Conservation (phyloP, 2,329 filamentous ascomycete genomes). For the Pseudogymnoascus sp. region DNA sequence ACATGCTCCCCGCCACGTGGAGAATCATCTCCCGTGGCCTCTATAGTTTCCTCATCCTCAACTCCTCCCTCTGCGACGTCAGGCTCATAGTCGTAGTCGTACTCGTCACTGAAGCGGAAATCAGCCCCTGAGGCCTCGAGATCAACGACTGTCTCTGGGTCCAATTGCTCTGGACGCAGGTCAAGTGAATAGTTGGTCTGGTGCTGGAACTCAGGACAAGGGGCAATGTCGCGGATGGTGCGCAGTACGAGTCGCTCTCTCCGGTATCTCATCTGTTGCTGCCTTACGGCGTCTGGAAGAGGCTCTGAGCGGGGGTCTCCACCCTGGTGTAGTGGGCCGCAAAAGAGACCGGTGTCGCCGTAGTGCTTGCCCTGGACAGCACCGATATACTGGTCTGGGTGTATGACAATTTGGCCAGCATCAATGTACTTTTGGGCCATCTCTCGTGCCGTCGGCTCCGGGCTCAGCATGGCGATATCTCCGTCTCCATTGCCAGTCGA, state of each 20-base stretch:
- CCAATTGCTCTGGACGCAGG: background rate
- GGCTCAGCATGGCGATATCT: background rate
- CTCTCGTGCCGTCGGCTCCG: constrained; percentile 20
- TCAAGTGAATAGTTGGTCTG: background rate
- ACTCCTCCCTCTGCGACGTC: background rate
- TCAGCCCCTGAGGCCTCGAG: background rate
- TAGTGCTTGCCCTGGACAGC: constrained; percentile 50
- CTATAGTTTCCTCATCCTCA: background rate
- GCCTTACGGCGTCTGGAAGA: background rate
- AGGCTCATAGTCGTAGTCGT: background rate
- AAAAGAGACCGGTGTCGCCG: constrained; percentile 36
- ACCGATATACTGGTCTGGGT: constrained; percentile 42
- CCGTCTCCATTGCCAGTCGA: background rate
- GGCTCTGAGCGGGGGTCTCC: constrained; percentile 25
- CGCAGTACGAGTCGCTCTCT: background rate
- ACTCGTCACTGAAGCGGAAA: background rate
- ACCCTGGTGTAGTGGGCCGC: constrained; percentile 40
- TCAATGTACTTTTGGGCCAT: constrained; percentile 32
- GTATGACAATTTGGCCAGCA: constrained; percentile 34
- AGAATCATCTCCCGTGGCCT: background rate
- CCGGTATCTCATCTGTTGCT: background rate
- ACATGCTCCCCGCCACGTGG: background rate
- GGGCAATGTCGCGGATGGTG: background rate
- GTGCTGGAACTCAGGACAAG: background rate
- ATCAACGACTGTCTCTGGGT: background rate